Percentiles rank a stretch among this genome's conserved stretches.
Conservation (phyloP, 1,139 yeast species). For the Pichia terricola region DNA sequence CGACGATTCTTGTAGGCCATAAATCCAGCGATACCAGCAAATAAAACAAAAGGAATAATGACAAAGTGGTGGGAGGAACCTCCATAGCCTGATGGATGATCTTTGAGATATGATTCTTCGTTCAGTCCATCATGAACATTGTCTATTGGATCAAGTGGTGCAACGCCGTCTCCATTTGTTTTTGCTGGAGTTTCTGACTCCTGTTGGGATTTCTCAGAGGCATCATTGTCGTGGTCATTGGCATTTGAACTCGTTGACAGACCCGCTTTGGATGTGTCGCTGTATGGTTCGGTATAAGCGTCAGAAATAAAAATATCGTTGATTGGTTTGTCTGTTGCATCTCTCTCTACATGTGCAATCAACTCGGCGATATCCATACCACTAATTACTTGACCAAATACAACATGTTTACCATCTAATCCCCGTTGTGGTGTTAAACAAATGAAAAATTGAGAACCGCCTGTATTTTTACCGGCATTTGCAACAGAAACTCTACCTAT, state of each 20-base stretch:
- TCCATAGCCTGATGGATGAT: slow-evolving; percentile 8
- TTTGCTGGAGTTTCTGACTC: not conserved
- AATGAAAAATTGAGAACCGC: slow-evolving; percentile 68
- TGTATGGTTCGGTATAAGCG: not conserved
- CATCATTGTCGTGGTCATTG: not conserved
- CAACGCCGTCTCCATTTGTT: no score
- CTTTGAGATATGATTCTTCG: not conserved
- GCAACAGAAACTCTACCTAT: slow-evolving; percentile 75
- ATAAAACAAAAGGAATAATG: slow-evolving; percentile 13
- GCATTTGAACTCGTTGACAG: not conserved
- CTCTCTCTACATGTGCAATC: slow-evolving; percentile 45
- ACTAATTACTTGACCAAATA: slow-evolving; percentile 69
- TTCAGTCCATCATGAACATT: not conserved
- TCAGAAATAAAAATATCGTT: slow-evolving; percentile 29
- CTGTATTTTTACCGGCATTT: slow-evolving; percentile 70
- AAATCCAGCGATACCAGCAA: slow-evolving; percentile 10
- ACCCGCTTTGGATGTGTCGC: not conserved
- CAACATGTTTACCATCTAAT: slow-evolving; percentile 67
- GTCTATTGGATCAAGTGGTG: not conserved
- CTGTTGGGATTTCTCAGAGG: not conserved
- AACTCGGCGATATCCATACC: slow-evolving; percentile 52
- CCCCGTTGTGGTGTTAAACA: slow-evolving; percentile 44
- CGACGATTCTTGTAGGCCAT: slow-evolving; percentile 15
- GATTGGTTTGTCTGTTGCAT: slow-evolving; percentile 41
- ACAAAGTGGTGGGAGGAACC: slow-evolving; percentile 8